Conservation (phyloP, 2,329 filamentous ascomycete genomes). For the Verticillium isaacii region DNA sequence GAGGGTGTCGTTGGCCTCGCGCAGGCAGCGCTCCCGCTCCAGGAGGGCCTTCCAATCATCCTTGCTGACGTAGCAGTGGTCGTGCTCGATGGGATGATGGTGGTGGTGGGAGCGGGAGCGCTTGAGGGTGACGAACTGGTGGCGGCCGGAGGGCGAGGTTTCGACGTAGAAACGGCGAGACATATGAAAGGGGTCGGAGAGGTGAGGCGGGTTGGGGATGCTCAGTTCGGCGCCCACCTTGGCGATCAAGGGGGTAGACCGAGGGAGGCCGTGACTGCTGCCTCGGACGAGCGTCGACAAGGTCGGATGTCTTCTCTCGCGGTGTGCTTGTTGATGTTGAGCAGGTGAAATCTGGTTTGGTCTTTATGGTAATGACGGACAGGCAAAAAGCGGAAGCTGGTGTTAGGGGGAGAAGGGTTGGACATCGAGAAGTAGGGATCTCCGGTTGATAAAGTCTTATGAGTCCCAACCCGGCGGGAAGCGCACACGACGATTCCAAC, state of each 20-base stretch:
- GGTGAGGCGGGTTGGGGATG: conserved; percentile 2
- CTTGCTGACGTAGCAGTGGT: conserved; percentile 22
- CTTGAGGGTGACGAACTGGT: conserved; percentile 33
- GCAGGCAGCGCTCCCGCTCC: conserved; percentile 28
- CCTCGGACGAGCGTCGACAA: neutral
- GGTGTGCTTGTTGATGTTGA: neutral
- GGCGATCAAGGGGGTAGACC: conserved; percentile 4
- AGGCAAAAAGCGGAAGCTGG: neutral
- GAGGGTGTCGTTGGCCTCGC: conserved; percentile 28
- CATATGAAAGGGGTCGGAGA: conserved; percentile 19
- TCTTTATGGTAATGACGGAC: neutral
- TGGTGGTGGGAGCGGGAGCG: conserved; percentile 30
- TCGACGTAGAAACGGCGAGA: conserved; percentile 31
- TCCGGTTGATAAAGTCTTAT: neutral
- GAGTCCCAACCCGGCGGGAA: neutral
- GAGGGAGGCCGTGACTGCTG: neutral
- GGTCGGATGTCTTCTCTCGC: neutral
- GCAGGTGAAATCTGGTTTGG: neutral
- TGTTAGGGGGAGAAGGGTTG: neutral
- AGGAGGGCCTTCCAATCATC: conserved; percentile 31
- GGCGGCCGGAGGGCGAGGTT: conserved; percentile 24
- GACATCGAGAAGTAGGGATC: neutral
- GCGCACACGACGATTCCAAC: neutral
- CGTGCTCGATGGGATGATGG: conserved; percentile 27
- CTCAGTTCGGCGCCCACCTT: conserved; percentile 11